Conservation (phyloP, 352 stramenopile genomes). For the Globisporangium canariense region DNA sequence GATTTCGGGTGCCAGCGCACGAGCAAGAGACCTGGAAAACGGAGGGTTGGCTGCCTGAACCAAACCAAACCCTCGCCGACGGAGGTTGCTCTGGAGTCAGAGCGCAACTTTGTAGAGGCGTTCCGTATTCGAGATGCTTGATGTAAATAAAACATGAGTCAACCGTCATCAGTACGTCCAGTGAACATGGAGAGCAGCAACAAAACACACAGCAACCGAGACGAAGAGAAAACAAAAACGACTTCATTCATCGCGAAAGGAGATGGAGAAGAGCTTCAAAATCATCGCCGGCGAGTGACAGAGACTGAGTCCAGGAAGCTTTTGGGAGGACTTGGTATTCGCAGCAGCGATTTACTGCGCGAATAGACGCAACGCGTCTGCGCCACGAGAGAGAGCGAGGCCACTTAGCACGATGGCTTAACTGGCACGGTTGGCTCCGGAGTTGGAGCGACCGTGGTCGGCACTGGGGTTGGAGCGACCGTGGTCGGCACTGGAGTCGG, state of each 20-base stretch:
- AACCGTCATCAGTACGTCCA: no score
- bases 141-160: no score
- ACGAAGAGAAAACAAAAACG: background rate
- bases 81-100: no score
- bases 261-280: background rate
- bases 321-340: background rate
- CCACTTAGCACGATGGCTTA: constrained; percentile 8
- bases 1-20: no score
- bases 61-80: no score
- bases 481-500: background rate
- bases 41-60: no score
- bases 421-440: constrained; percentile 8
- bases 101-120: no score
- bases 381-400: background rate
- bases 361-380: background rate
- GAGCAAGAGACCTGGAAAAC: no score
- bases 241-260: background rate
- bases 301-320: background rate
- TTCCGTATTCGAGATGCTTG: no score
- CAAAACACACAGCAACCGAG: background rate
- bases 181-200: background rate
- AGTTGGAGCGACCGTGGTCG: background rate
- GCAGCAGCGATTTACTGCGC: background rate
- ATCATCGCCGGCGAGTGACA: background rate
- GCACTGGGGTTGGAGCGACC: background rate